Evolutionary conservation across 176 grass and related monocot genomes (phyloP), one percentile per base, ranked within the genome.

Genomic region (Miscanthus lutarioriparius): DNA sequence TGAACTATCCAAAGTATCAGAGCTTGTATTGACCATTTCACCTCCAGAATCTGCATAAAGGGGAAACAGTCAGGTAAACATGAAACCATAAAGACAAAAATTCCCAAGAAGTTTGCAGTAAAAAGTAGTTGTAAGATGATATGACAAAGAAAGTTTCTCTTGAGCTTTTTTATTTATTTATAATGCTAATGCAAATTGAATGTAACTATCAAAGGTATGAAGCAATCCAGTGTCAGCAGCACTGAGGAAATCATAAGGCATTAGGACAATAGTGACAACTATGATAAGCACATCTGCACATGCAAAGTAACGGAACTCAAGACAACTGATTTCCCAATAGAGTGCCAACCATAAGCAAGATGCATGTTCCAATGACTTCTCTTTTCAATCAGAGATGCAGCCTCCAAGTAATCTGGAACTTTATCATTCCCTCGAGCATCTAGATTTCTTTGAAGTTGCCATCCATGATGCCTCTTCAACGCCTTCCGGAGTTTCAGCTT

Each of bases 21-120:
- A 76, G 38, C 66, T 80, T 85, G 70, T 63, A 69, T 78, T 71
- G 80, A 36, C 13, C 80, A 70, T 79, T 89, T 87, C 90, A 76
- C 82, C 87, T 80, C 69, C 84, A 82, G 86, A 87, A 90, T 87
- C 90, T 87, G 78, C 45, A 91, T 80, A 67, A 74, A 1, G 65
- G 2, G 47, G 72, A 30, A 70, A 43, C 15, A 27, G 62, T 78
- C 61, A 86, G 36, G 39, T 23, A 70, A 22, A 58, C 25, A 36
- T 68, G 35, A 75, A 33, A 88, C 59, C 19, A 25, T 66, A 51
- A 56, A 51, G 75, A 79, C 70, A 61, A 58, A 88, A 77, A 25
- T 4, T 10, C 64, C 0, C 0, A 4, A 77, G 9, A 77, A 16
- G 25, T 82, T 82, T 77, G 20, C 8, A 12, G 53, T 35, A 14